These are phyloP conservation scores for Apiotrichum montevideense DNA, from an alignment of 1,284 basidiomycete genomes.

Conservation along the genomic window DNA sequence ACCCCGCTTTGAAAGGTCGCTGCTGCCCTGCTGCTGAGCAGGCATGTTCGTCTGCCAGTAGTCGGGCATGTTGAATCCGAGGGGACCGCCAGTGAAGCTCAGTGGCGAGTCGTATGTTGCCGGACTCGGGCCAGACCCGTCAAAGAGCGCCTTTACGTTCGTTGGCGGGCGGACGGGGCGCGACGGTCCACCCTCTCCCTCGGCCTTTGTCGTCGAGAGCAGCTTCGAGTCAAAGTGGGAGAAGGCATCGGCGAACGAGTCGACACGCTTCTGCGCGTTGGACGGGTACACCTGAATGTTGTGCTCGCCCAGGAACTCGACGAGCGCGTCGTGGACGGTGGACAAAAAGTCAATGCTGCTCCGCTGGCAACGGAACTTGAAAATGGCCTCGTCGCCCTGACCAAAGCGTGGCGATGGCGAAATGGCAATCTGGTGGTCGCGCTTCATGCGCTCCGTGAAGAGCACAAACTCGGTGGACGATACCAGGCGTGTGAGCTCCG, in stretches of 20 bases:
- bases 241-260: conserved; percentile 91
- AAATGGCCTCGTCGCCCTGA: conserved; percentile 67
- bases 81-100: conserved; percentile 27
- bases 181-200: conserved; percentile 57
- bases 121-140: conserved; percentile 55
- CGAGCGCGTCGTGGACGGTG: conserved; percentile 82
- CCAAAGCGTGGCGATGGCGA: conserved; percentile 55
- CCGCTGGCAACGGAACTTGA: conserved; percentile 91
- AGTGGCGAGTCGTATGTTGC: conserved; percentile 50
- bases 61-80: conserved; percentile 26
- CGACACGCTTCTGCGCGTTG: conserved; percentile 51
- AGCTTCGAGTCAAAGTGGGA: conserved; percentile 96
- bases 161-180: conserved; percentile 60
- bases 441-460: conserved; percentile 79
- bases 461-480: conserved; percentile 71
- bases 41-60: conserved; percentile 22
- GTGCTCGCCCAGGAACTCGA: conserved; percentile 80
- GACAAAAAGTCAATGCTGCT: conserved; percentile 89
- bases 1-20: conserved; percentile 72
- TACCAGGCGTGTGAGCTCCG: conserved; percentile 69
- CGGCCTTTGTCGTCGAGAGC: conserved; percentile 60
- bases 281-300: conserved; percentile 53
- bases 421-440: conserved; percentile 86
- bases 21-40: conserved; percentile 54
- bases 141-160: conserved; percentile 92